Percentiles rank a stretch among this genome's conserved stretches.
phyloP scores from a whole-genome alignment of 2,329 filamentous ascomycete genomes.

The Nemania serpens region DNA sequence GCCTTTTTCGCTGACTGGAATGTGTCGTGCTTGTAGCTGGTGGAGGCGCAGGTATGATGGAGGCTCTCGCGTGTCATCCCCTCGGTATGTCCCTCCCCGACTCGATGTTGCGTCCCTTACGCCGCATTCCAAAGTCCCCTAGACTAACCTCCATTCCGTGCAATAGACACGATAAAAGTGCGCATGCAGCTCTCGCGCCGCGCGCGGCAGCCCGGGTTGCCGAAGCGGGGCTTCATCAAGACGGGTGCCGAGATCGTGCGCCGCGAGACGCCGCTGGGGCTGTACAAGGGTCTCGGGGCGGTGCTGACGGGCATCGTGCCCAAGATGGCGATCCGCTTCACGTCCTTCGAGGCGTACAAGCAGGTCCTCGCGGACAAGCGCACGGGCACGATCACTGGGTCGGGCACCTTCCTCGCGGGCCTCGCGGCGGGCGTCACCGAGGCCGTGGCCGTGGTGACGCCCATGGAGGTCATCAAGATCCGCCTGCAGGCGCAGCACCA shows the following conservation, averaged over 20 bases:
- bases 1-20: slow-evolving; percentile 14
- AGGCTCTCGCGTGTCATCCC: slow-evolving; percentile 93
- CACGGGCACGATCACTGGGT: slow-evolving; percentile 70
- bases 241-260: slow-evolving; percentile 87
- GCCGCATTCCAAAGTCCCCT: background rate
- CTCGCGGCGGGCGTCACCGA: slow-evolving; percentile 93
- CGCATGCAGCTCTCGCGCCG: slow-evolving; percentile 97
- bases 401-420: slow-evolving; percentile 73
- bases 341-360: slow-evolving; percentile 96
- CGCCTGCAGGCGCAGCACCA: slow-evolving; percentile 97
- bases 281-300: slow-evolving; percentile 98
- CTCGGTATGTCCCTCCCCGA: slow-evolving; percentile 64
- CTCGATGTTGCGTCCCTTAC: slow-evolving; percentile 1
- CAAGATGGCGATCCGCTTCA: slow-evolving; percentile 99
- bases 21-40: slow-evolving; percentile 65
- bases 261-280: slow-evolving; percentile 86
- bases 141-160: slow-evolving; percentile 3
- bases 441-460: slow-evolving; percentile 93
- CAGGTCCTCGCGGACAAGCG: slow-evolving; percentile 72
- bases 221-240: slow-evolving; percentile 82
- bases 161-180: slow-evolving; percentile 91
- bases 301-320: slow-evolving; percentile 95
- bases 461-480: slow-evolving; percentile 99
- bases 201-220: slow-evolving; percentile 79
- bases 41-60: slow-evolving; percentile 98